Evolutionary conservation across 2,329 filamentous ascomycete species (phyloP).

Genomic region (Alternaria conjuncta): DNA sequence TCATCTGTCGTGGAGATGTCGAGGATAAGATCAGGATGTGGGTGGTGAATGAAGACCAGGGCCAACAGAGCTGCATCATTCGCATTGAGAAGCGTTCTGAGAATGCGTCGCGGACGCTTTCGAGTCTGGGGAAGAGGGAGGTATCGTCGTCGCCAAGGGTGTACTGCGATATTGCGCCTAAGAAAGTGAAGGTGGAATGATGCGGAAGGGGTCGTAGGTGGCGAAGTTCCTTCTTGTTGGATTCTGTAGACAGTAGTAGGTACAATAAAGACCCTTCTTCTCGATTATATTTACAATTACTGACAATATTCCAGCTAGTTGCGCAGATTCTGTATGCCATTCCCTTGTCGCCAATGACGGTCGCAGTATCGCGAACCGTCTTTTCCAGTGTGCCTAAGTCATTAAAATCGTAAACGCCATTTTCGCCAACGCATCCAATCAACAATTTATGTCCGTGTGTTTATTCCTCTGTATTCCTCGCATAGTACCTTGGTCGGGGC

Average conservation of each 20-base stretch:
- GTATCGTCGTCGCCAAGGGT: not conserved
- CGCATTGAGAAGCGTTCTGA: not conserved
- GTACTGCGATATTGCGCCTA: not conserved
- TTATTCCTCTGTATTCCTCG: constrained; percentile 2
- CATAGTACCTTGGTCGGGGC: constrained; percentile 20
- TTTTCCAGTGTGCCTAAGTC: constrained; percentile 1
- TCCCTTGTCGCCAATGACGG: not conserved
- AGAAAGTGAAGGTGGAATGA: not conserved
- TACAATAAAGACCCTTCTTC: not conserved
- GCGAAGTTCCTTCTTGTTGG: not conserved
- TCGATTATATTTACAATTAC: not conserved
- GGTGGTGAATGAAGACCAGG: not conserved
- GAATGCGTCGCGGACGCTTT: not conserved
- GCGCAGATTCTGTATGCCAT: not conserved
- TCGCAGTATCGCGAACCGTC: not conserved
- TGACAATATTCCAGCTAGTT: not conserved
- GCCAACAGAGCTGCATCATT: not conserved
- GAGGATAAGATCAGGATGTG: not conserved
- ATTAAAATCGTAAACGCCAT: constrained; percentile 1
- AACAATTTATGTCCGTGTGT: not conserved
- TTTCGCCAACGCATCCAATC: not conserved
- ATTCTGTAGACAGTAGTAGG: not conserved
- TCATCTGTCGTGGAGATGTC: not conserved
- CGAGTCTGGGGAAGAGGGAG: not conserved
- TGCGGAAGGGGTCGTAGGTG: not conserved